These are phyloP conservation scores for Desmodesmus armatus DNA, from an alignment of 139 green algal species.

Conservation along the genomic window DNA sequence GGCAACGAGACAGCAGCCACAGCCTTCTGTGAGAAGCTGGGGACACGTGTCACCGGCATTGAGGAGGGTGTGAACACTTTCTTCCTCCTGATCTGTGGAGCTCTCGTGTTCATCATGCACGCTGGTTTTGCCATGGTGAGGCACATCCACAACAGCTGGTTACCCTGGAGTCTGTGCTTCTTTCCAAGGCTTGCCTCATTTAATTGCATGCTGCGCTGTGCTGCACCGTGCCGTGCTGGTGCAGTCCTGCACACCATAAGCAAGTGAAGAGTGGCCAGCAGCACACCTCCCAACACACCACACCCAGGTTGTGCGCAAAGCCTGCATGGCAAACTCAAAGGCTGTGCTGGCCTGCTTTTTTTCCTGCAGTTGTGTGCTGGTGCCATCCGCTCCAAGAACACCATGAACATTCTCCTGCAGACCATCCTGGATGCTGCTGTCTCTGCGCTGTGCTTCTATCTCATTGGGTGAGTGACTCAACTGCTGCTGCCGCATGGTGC, in stretches of 20 bases:
- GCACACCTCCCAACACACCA: too few species aligned
- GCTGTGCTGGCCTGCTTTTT: neutral
- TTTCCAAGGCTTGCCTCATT: too few species aligned
- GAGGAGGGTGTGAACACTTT: constrained; percentile 56
- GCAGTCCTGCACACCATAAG: too few species aligned
- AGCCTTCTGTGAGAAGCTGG: constrained; percentile 39
- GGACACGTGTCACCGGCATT: constrained; percentile 19
- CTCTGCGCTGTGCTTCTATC: constrained; percentile 77
- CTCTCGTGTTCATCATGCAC: constrained; percentile 88
- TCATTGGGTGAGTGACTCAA: constrained; percentile 54
- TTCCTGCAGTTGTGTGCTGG: constrained; percentile 80
- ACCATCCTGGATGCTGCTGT: constrained; percentile 85
- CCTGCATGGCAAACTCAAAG: too few species aligned
- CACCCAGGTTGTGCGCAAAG: too few species aligned
- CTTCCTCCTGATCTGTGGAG: constrained; percentile 72
- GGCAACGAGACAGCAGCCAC: constrained; percentile 2
- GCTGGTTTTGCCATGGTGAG: constrained; percentile 90
- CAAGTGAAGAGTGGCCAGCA: too few species aligned
- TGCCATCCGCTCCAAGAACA: constrained; percentile 90
- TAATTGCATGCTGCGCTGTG: too few species aligned
- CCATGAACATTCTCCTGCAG: constrained; percentile 93
- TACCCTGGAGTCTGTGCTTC: too few species aligned
- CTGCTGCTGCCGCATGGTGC: neutral
- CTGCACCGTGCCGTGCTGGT: too few species aligned
- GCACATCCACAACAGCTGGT: too few species aligned